These are phyloP conservation scores for Zostera marina DNA, from an alignment of 116 monocot species.

Conservation along the genomic window DNA sequence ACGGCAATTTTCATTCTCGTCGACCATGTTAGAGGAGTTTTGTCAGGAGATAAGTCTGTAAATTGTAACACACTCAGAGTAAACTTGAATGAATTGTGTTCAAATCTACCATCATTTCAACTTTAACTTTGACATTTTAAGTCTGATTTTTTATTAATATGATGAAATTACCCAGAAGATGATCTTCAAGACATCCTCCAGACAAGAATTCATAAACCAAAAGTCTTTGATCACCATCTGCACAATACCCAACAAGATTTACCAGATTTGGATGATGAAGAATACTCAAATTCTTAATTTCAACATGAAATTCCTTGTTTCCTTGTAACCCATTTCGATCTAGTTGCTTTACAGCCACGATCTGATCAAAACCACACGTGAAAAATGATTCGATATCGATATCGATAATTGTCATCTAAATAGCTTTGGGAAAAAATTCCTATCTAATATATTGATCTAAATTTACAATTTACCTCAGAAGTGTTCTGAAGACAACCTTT, in stretches of 20 bases:
- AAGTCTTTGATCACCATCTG: constrained; percentile 58
- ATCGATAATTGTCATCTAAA: background rate
- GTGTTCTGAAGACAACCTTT: constrained; percentile 12
- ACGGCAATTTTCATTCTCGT: constrained; percentile 52
- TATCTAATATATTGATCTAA: background rate
- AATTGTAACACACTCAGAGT: background rate
- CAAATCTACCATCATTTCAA: too few species aligned
- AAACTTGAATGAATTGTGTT: too few species aligned
- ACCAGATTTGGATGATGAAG: constrained; percentile 53
- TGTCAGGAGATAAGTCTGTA: constrained; percentile 28
- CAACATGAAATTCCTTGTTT: constrained; percentile 50
- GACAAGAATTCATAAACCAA: constrained; percentile 61
- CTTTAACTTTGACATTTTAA: too few species aligned
- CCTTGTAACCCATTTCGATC: constrained; percentile 53
- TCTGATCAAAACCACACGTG: constrained; percentile 3
- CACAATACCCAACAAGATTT: constrained; percentile 48
- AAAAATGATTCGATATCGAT: background rate
- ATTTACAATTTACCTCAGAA: background rate
- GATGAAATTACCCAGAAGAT: constrained; percentile 17
- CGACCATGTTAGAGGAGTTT: constrained; percentile 35
- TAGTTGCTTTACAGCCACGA: constrained; percentile 56
- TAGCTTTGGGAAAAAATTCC: background rate
- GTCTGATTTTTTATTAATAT: background rate
- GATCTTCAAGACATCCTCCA: constrained; percentile 51
- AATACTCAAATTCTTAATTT: constrained; percentile 49